phyloP scores from a whole-genome alignment of 2,329 filamentous ascomycete species.

The Cladosporium halotolerans region DNA sequence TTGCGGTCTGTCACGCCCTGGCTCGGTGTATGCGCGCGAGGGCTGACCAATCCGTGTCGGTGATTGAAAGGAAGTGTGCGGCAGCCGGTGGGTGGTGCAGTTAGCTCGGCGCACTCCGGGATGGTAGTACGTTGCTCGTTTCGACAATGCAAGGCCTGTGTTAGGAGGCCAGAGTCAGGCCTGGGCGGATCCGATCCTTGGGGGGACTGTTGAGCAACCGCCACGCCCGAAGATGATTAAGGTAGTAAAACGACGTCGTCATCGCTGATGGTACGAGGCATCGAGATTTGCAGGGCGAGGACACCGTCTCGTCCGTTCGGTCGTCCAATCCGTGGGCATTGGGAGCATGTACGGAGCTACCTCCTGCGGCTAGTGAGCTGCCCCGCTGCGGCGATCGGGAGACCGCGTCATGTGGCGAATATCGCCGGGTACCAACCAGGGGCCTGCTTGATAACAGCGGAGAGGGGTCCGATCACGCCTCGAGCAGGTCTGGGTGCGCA shows the following conservation, averaged over 20 bases:
- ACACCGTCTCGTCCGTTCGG: neutral
- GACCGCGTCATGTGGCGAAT: too few relatives aligned
- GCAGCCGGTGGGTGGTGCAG: neutral
- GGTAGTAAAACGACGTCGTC: neutral
- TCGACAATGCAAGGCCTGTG: neutral
- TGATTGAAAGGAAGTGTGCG: neutral
- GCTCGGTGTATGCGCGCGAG: neutral
- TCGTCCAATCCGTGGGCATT: neutral
- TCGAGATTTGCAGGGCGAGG: conserved; percentile 5
- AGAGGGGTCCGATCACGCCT: too few relatives aligned
- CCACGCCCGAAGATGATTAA: neutral
- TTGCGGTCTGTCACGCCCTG: conserved; percentile 4
- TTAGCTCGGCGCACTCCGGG: neutral
- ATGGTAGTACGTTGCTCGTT: neutral
- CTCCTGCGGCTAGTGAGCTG: neutral
- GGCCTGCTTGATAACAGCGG: too few relatives aligned
- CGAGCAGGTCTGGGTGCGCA: too few relatives aligned
- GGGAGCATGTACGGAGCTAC: neutral
- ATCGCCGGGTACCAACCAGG: too few relatives aligned
- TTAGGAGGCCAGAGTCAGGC: too few relatives aligned
- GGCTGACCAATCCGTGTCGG: conserved; percentile 5
- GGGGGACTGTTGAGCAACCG: neutral
- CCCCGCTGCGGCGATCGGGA: too few relatives aligned
- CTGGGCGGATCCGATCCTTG: too few relatives aligned
- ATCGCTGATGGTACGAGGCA: conserved; percentile 1